Base-by-base conservation (phyloP, 192 early-diverging fungal species). In the Umbelopsis vinacea region DNA sequence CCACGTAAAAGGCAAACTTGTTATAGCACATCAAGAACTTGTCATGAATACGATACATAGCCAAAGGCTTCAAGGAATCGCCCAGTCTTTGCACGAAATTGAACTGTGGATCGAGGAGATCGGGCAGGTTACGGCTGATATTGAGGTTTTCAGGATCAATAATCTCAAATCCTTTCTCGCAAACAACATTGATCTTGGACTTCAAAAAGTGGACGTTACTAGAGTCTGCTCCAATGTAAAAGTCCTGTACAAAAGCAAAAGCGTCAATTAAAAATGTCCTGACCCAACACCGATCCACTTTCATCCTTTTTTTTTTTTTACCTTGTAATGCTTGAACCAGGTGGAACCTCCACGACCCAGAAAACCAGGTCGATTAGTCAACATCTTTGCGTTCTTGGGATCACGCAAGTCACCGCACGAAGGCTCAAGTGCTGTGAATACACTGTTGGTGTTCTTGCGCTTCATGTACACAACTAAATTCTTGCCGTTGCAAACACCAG, bases 91-190 rank as follows among this genome's bases (percentile, higher is more conserved):
- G 84, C 10, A 96, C 92, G 85, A 97, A 96, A 48, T 92, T 86
- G 37, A 97, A 84, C 37, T 88, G 87, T 12, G 88, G 84, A 79
- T 97, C 96, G 0, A 83, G 84, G 11, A 91, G 88, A 76, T 98
- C 94, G 40, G 96, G 84, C 38, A 98, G 82, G 66, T 87, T 91
- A 75, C 94, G 93, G 3, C 92, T 96, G 40, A 74, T 68, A 47
- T 92, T 91, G 52, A 96, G 84, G 15, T 93, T 91, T 8, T 93
- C 90, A 67, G 96, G 80, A 78, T 98, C 93, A 29, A 99, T 92
- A 40, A 99, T 86, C 78, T 99, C 96, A 79, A 99, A 99, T 4
- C 97, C 96, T 74, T 95, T 94, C 46, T 85, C 85, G 79, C 95
- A 96, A 21, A 94, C 96, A 6, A 99, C 92, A 81, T 90, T 93